A percentile compares a stretch with the other conserved stretches of the same genome.
These are phyloP conservation scores for Monilinia laxa DNA, from an alignment of 2,329 filamentous ascomycete genomes.

Conservation along the genomic window DNA sequence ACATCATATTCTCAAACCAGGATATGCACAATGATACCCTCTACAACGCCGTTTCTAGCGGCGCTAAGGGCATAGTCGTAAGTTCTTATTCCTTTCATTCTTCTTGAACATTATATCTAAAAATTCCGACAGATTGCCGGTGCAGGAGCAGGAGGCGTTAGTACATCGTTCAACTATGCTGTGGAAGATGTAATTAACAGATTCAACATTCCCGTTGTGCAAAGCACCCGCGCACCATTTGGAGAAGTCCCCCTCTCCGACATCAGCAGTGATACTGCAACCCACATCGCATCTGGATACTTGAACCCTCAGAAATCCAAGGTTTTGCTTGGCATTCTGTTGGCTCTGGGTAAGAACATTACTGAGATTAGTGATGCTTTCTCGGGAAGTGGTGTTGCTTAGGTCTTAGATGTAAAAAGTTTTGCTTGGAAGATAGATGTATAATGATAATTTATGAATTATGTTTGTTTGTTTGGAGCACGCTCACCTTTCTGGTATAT, in stretches of 20 bases:
- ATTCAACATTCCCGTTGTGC: constrained; percentile 51
- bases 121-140: constrained; percentile 46
- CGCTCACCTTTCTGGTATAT: not conserved
- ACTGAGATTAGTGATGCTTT: constrained; percentile 31
- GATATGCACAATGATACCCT: constrained; percentile 51
- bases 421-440: not conserved
- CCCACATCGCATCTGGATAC: constrained; percentile 49
- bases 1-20: constrained; percentile 57
- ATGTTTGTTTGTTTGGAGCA: not conserved
- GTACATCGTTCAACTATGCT: constrained; percentile 42
- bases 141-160: constrained; percentile 54
- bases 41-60: constrained; percentile 48
- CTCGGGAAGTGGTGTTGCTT: constrained; percentile 18
- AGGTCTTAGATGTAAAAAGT: not conserved
- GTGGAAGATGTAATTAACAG: constrained; percentile 48
- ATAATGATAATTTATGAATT: not conserved
- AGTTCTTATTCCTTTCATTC: constrained; percentile 5
- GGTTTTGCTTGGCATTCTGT: constrained; percentile 46
- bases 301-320: constrained; percentile 57
- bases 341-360: constrained; percentile 31
- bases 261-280: constrained; percentile 31
- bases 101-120: not conserved
- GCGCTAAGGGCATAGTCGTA: constrained; percentile 53
- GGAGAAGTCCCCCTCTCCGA: constrained; percentile 40
- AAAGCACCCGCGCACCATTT: constrained; percentile 51